A percentile compares a stretch with the other conserved stretches of the same genome.
Evolutionary conservation across 768 basidiomycete genomes (phyloP).

Genomic region (Udeniomyces megalosporus): DNA sequence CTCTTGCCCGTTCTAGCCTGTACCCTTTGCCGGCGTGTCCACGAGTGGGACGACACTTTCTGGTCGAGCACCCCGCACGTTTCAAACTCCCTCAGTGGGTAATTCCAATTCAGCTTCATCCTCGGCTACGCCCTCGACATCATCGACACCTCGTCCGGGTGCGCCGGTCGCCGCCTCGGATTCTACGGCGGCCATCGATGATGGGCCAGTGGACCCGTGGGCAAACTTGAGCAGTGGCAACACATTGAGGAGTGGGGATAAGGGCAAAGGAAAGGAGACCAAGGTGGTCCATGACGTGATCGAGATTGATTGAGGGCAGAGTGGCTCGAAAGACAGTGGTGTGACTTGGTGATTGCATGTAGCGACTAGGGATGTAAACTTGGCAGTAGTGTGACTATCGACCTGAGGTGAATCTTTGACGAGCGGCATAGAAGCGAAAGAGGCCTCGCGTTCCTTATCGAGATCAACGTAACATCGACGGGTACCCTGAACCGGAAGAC

Average conservation of each 20-base stretch:
- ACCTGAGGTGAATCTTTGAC: too few relatives aligned
- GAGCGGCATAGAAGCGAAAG: too few relatives aligned
- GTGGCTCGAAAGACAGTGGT: too few relatives aligned
- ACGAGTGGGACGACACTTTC: conserved; percentile 9
- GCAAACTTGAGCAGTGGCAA: conserved; percentile 31
- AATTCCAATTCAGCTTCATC: conserved; percentile 23
- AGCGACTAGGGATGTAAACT: too few relatives aligned
- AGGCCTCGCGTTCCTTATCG: too few relatives aligned
- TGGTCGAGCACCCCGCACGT: conserved; percentile 10
- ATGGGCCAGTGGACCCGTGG: conserved; percentile 28
- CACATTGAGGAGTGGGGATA: conserved; percentile 1
- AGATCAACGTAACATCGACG: too few relatives aligned
- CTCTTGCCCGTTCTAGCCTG: not conserved
- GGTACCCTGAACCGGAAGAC: too few relatives aligned
- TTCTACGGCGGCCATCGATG: conserved; percentile 24
- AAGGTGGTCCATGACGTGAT: conserved; percentile 64
- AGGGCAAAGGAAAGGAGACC: conserved; percentile 48
- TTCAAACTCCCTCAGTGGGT: not conserved
- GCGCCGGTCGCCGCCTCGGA: conserved; percentile 4
- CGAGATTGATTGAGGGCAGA: conserved; percentile 63
- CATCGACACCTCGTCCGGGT: not conserved
- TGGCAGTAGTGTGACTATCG: too few relatives aligned
- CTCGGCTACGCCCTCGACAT: not conserved
- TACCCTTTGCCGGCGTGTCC: conserved; percentile 1
- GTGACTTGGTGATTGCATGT: too few relatives aligned